Evolutionary conservation across 495 filamentous ascomycete species (phyloP), one percentile per base, ranked within the genome.

Genomic region (Penicillium maclennaniae): DNA sequence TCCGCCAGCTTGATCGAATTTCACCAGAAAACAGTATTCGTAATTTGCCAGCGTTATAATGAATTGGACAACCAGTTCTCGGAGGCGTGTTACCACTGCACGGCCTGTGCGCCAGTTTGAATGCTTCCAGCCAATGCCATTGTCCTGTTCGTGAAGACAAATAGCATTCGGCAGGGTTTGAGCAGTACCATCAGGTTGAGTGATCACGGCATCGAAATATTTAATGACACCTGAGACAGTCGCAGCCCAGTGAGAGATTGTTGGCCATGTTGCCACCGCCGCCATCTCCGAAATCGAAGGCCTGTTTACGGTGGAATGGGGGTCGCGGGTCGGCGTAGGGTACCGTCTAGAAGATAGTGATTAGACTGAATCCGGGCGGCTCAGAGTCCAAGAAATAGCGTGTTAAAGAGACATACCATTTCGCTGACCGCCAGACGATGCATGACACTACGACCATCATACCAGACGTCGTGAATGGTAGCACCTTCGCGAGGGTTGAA

Each of bases 1-100:
- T 48, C 91, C 89, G 3, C 87, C 92, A 0, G 92, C 86, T 58
- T 91, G 89, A 66, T 92, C 89, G 69, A 96, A 91, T 55, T 89
- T 84, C n/a, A n/a, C n/a, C n/a, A n/a, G 36, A 97, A 79, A 51
- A 96, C 85, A n/a, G 57, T 92, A 92, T 65, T 91, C 89, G 69
- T 92, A 92, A 70, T 92, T 92, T 38, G 85, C 84, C 26, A 92
- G 76, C 0, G 89, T 92, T 59, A 90, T 84, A 64, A 91, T 88
- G 48, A 87, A 88, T 58, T 92, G 89, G 19, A 87, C 68, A 8
- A 87, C 81, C 10, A 87, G 64, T 54, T 85, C 83, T 7, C 84
- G 72, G 50, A 78, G 74, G 17, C 84, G 75, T 5, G 81, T 82
- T 3, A 87, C 76, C 6, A 82, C 83, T 8, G 84, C 84, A 9